Evolutionary conservation across 371 early-diverging fungal genomes (phyloP).

Genomic region (Polyrhizophydium stewartii): DNA sequence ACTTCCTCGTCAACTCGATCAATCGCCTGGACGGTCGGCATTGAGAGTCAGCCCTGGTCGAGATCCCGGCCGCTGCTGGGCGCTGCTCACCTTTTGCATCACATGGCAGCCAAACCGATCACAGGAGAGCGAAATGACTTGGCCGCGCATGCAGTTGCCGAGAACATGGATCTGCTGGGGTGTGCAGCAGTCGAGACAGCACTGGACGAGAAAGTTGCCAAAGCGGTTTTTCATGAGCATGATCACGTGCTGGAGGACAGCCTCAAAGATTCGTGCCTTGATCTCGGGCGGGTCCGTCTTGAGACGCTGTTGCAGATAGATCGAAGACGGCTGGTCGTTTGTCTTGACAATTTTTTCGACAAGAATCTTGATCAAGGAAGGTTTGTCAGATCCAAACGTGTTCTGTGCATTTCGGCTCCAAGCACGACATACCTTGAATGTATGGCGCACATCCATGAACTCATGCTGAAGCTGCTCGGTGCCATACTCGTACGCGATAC

Average conservation of each 20-base stretch:
- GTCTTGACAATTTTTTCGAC: slow-evolving; percentile 67
- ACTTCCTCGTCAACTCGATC: slow-evolving; percentile 61
- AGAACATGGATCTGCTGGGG: slow-evolving; percentile 54
- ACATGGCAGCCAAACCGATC: slow-evolving; percentile 80
- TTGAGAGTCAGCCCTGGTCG: background rate
- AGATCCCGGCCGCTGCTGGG: background rate
- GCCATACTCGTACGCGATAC: no score
- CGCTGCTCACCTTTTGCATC: slow-evolving; percentile 61
- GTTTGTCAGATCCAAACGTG: no score
- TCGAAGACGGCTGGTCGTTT: slow-evolving; percentile 75
- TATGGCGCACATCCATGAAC: no score
- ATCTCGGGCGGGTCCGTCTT: slow-evolving; percentile 54
- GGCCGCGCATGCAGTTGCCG: slow-evolving; percentile 58
- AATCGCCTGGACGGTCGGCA: slow-evolving; percentile 38
- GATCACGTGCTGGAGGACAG: slow-evolving; percentile 54
- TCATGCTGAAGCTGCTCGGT: no score
- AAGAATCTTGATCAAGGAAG: slow-evolving; percentile 19
- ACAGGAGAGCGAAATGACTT: slow-evolving; percentile 59
- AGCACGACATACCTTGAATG: no score
- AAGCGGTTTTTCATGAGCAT: slow-evolving; percentile 69
- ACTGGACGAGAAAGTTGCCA: slow-evolving; percentile 74
- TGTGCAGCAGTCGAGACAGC: slow-evolving; percentile 63
- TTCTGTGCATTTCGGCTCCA: no score
- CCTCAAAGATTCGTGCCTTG: slow-evolving; percentile 54
- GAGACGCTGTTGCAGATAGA: slow-evolving; percentile 66